A percentile compares a stretch with the other conserved stretches of the same genome.
Conservation (phyloP, 1,284 basidiomycete species). For the Trametes sp. region DNA sequence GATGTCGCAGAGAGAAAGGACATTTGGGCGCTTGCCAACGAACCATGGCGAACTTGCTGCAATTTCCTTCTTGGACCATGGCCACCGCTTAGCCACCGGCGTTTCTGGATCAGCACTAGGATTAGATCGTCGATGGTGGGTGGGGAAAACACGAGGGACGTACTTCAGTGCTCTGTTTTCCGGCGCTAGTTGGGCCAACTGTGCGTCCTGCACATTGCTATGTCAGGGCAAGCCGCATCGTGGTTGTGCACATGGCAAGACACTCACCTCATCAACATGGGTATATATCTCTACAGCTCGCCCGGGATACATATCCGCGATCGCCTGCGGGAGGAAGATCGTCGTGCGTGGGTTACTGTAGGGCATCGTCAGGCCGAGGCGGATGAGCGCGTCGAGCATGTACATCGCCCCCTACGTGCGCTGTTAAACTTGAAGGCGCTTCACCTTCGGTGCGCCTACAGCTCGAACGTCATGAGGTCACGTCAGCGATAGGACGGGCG, state of each 20-base stretch:
- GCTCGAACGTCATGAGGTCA: constrained; percentile 25
- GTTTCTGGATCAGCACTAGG: no score
- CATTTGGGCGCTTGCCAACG: no score
- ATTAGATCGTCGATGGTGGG: no score
- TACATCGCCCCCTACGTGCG: constrained; percentile 51
- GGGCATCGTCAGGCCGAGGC: constrained; percentile 23
- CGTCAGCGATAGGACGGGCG: neutral
- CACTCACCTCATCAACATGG: neutral
- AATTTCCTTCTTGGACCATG: no score
- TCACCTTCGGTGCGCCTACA: constrained; percentile 20
- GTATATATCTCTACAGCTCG: neutral
- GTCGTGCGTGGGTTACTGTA: constrained; percentile 25
- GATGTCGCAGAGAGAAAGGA: no score
- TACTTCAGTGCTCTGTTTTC: constrained; percentile 3
- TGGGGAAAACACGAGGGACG: neutral
- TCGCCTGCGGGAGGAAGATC: neutral
- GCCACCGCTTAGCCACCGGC: no score
- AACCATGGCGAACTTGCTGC: no score
- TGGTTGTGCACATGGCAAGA: neutral
- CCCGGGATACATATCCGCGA: neutral
- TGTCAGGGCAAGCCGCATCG: neutral
- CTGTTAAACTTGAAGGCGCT: constrained; percentile 3
- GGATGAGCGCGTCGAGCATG: constrained; percentile 26
- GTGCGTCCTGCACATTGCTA: neutral
- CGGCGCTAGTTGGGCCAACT: neutral